Conservation (phyloP, 2,329 filamentous ascomycete species). For the Cordyceps cicadae region DNA sequence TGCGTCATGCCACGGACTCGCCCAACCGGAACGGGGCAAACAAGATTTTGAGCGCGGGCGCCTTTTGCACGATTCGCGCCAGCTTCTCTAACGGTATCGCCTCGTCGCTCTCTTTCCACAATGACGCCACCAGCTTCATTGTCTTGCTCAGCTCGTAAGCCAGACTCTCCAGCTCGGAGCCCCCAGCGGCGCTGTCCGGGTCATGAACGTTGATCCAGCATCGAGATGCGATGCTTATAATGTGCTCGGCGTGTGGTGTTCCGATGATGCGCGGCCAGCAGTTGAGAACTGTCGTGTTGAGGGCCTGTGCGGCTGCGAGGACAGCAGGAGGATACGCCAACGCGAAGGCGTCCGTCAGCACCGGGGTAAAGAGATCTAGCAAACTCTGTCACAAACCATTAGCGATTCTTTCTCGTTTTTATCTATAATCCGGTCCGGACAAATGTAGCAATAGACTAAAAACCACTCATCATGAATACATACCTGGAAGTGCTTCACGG, state of each 20-base stretch:
- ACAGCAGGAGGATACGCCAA: constrained; percentile 46
- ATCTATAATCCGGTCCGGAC: neutral
- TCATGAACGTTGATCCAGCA: constrained; percentile 55
- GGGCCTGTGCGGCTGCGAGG: constrained; percentile 39
- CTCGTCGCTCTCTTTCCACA: constrained; percentile 13
- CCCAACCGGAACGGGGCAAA: constrained; percentile 9
- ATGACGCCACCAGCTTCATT: constrained; percentile 26
- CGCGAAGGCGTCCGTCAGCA: constrained; percentile 62
- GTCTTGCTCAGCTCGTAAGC: constrained; percentile 25
- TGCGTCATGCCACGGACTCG: neutral
- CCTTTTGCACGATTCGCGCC: constrained; percentile 10
- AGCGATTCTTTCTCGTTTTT: neutral
- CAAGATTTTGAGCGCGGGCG: constrained; percentile 18
- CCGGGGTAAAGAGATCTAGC: constrained; percentile 55
- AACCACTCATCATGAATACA: constrained; percentile 8
- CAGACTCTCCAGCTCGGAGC: constrained; percentile 18
- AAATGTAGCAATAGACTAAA: neutral
- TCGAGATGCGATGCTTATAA: constrained; percentile 52
- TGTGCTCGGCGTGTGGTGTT: constrained; percentile 49
- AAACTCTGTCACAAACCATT: constrained; percentile 41
- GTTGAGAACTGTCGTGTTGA: constrained; percentile 51
- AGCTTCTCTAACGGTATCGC: constrained; percentile 1
- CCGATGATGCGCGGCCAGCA: constrained; percentile 60
- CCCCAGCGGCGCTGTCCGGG: constrained; percentile 13
- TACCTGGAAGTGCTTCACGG: constrained; percentile 61